Percentiles rank a stretch among this genome's conserved stretches.
phyloP scores from a whole-genome alignment of 2,329 filamentous ascomycete species.

The Cercospora sp. region DNA sequence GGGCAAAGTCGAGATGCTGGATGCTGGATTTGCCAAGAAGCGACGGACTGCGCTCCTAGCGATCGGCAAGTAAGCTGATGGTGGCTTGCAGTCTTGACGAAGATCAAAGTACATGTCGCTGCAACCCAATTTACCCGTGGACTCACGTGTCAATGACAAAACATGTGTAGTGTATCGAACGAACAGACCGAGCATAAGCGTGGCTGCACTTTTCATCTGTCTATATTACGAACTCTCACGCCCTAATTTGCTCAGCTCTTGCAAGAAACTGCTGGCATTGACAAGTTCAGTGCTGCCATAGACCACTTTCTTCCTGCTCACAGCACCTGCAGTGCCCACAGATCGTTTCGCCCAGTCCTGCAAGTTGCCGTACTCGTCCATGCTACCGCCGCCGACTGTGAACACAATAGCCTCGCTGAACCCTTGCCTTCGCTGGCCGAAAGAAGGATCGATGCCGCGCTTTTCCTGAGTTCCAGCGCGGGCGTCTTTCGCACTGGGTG shows the following conservation, averaged over 20 bases:
- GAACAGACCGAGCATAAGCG: neutral
- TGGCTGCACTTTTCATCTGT: neutral
- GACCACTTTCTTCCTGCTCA: constrained; percentile 75
- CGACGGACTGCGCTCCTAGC: constrained; percentile 3
- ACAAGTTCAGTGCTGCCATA: constrained; percentile 86
- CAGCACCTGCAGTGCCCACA: constrained; percentile 52
- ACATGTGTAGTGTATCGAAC: neutral
- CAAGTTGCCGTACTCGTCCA: constrained; percentile 98
- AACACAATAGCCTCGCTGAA: constrained; percentile 46
- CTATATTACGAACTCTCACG: constrained; percentile 50
- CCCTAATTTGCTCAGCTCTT: constrained; percentile 59
- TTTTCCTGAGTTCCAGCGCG: constrained; percentile 41
- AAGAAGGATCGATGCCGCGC: constrained; percentile 30
- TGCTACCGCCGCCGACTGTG: constrained; percentile 77
- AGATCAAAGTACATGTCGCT: neutral
- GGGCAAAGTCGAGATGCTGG: constrained; percentile 9
- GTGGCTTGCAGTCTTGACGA: constrained; percentile 1
- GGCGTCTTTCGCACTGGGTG: constrained; percentile 63
- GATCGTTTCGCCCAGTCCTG: constrained; percentile 92
- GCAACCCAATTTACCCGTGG: neutral
- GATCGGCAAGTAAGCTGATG: neutral
- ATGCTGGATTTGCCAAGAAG: constrained; percentile 5
- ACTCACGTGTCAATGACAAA: neutral
- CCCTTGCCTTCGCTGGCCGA: constrained; percentile 36
- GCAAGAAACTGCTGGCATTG: constrained; percentile 63